Evolutionary conservation across 441 rosid genomes (phyloP), one percentile per base, ranked within the genome.

Genomic region (Geranium incanum): DNA sequence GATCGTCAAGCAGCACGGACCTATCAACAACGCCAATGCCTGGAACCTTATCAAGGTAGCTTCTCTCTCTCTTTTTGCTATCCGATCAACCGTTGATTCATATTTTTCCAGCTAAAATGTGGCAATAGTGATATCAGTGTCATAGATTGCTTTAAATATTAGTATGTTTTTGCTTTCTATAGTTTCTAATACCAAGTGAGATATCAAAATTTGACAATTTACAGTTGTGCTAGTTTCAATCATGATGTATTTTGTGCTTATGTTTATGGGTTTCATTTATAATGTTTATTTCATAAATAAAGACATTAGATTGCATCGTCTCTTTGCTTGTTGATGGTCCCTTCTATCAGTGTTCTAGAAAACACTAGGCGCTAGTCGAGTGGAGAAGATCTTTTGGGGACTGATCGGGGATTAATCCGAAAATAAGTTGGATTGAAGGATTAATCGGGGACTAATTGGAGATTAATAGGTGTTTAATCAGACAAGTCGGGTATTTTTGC

Each of bases 1-100:
- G 9, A 75, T 91, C 76, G 79, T 94, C 72, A 87, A 86, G 83
- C 75, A 76, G 60, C 83, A 77, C 7, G 97, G 97, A 0, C 97
- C 97, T 80, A 93, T 91, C 68, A 79, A 91, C 75, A 70, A 88
- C 78, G 74, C 92, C 82, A 83, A 82, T 76, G 88, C 96, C 72
- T 94, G 97, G 98, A 79, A 79, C 71, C 84, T 75, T 19, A 92
- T 90, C 63, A 80, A 90, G 96, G 98, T 84, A 43, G 21, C 21
- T 21, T 21, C 33, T 28, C 33, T 28, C 33, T 28, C 33, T 28
- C 33, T 9, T 68, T 60, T 41, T 41, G 33, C 3, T 5, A 0
- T 6, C 36, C 23, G n/a, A 3, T 19, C 28, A 43, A 36, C n/a
- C 36, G n/a, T 6, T 15, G 11, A 8, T 13, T 5, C 36, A 55